phyloP scores from a whole-genome alignment of 2,329 filamentous ascomycete species.

The Podosphaera xanthii region DNA sequence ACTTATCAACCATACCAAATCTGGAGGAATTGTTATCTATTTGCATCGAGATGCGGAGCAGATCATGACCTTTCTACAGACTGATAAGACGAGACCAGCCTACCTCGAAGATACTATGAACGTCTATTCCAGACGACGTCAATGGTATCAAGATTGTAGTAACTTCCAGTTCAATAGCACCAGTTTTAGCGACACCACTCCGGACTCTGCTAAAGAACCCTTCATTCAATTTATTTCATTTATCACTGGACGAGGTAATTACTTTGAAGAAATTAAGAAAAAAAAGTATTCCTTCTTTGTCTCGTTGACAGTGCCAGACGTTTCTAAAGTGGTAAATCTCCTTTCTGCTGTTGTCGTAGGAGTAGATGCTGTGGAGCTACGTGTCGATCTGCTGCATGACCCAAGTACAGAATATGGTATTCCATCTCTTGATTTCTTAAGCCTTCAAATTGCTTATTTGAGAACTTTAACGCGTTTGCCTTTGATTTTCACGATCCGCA shows the following conservation, averaged over 20 bases:
- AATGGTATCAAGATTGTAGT: slow-evolving; percentile 81
- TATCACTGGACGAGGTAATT: slow-evolving; percentile 41
- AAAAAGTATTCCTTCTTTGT: slow-evolving; percentile 78
- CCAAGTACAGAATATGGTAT: slow-evolving; percentile 26
- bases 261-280: slow-evolving; percentile 30
- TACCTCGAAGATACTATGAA: slow-evolving; percentile 82
- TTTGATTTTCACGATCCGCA: slow-evolving; percentile 81
- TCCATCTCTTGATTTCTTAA: slow-evolving; percentile 51
- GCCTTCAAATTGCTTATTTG: slow-evolving; percentile 59
- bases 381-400: slow-evolving; percentile 75
- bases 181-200: slow-evolving; percentile 19
- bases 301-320: slow-evolving; percentile 60
- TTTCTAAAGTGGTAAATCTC: slow-evolving; percentile 37
- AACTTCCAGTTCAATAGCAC: slow-evolving; percentile 87
- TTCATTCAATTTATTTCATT: slow-evolving; percentile 51
- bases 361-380: slow-evolving; percentile 77
- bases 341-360: slow-evolving; percentile 50
- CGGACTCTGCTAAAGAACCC: slow-evolving; percentile 25
- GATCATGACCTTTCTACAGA: slow-evolving; percentile 69
- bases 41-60: slow-evolving; percentile 74
- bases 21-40: slow-evolving; percentile 63
- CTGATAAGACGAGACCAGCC: slow-evolving; percentile 75
- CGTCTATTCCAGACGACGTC: slow-evolving; percentile 73
- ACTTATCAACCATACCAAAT: slow-evolving; percentile 47
- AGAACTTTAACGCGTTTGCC: slow-evolving; percentile 51